A percentile compares a stretch with the other conserved stretches of the same genome.
Evolutionary conservation across 2,329 filamentous ascomycete genomes (phyloP).

Genomic region (Fusarium nodosum): DNA sequence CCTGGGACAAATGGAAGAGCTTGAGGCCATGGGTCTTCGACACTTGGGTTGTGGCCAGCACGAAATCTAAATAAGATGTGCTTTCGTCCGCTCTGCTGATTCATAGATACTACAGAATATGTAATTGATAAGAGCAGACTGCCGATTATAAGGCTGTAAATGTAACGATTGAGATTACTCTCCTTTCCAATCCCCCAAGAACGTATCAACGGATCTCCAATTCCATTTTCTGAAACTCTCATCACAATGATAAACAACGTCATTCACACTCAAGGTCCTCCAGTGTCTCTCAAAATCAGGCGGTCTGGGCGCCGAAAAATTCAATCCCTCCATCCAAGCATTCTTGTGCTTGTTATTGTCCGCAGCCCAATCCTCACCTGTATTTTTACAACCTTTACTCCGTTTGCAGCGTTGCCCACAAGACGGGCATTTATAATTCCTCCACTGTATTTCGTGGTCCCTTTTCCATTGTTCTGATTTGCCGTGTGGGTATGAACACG

Average conservation of each 20-base stretch:
- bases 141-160: background rate
- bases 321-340: background rate
- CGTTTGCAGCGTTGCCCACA: slow-evolving; percentile 16
- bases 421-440: background rate
- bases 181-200: background rate
- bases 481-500: background rate
- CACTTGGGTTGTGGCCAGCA: slow-evolving; percentile 54
- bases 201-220: slow-evolving; percentile 21
- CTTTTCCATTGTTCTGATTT: slow-evolving; percentile 10
- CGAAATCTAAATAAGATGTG: slow-evolving; percentile 11
- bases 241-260: background rate
- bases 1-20: slow-evolving; percentile 49
- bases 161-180: background rate
- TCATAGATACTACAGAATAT: background rate
- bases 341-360: background rate
- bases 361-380: slow-evolving; percentile 4
- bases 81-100: accelerated
- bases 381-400: background rate
- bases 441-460: background rate
- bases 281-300: slow-evolving; percentile 22
- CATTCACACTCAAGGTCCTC: slow-evolving; percentile 5
- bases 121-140: background rate
- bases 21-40: slow-evolving; percentile 54
- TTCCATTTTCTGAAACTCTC: slow-evolving; percentile 5
- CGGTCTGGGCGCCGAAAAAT: background rate